Base-by-base conservation (phyloP, 2,329 filamentous ascomycete species). In the Talaromyces sp. region DNA sequence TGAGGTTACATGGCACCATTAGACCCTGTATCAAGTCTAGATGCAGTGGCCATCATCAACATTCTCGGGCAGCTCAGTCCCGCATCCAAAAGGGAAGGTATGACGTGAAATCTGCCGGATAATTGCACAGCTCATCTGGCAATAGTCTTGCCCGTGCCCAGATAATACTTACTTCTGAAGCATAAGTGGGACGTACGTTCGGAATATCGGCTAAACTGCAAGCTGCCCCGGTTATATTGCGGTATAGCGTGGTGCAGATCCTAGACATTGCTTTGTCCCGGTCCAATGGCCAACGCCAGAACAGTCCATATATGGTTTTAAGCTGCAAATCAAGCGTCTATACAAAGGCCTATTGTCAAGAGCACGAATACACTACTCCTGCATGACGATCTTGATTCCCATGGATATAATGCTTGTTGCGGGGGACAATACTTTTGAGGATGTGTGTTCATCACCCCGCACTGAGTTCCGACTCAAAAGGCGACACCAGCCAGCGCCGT, bases 1-100 rank as follows among this genome's bases (percentile, higher is more conserved):
- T 9, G 56, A 48, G 40, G 56, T 58, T 58, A 48, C 56, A 48
- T 58, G 56, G 28, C 42, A 46, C 8, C 39, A 16, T 16, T 21
- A n/a, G 21, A 25, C 18, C 40, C n/a, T 9, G 14, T 8, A n/a
- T 18, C 23, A 18, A 48, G 3, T 52, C 48, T 21, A 33, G 48
- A 52, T n/a, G 3, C 6, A 31, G 23, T 31, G 46, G 25, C 16
- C 14, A 50, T 18, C 28, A 3, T 33, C 5, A 21, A 52, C 33
- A 18, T 8, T 33, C 9, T 6, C 2, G 8, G 16, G 25, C 16
- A 31, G 16, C 28, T 52, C 14, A 5, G 33, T 28, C 48, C 48
- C 48, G 48, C 48, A 54, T 33, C 12, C 0, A 33, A n/a, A 12
- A 35, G 6, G 28, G 28, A n/a, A 54, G 48, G 28, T 14, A 54